A percentile compares a stretch with the other conserved stretches of the same genome.
Conservation (phyloP, 2,329 filamentous ascomycete genomes). For the Periconia macrospinosa region DNA sequence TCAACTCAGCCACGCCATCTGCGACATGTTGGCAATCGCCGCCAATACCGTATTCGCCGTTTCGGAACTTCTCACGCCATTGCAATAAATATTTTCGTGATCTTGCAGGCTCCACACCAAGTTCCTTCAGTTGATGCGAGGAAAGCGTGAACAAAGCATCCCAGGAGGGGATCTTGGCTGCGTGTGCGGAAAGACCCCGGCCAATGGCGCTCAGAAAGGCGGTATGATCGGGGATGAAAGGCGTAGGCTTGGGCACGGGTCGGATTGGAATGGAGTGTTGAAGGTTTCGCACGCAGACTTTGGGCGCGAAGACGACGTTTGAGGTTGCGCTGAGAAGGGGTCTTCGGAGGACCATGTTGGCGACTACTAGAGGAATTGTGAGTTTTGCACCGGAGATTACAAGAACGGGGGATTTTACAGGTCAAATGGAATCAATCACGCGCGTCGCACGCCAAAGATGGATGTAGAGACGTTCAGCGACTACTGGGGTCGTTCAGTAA, state of each 20-base stretch:
- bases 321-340: conserved; percentile 32
- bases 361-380: conserved; percentile 4
- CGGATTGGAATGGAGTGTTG: conserved; percentile 45
- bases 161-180: conserved; percentile 87
- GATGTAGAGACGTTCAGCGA: background rate
- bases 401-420: background rate
- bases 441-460: background rate
- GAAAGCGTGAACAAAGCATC: conserved; percentile 83
- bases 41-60: conserved; percentile 76
- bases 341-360: conserved; percentile 40
- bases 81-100: conserved; percentile 80
- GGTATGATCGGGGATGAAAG: conserved; percentile 79
- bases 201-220: conserved; percentile 93
- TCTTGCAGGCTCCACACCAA: conserved; percentile 85
- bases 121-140: conserved; percentile 73
- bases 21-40: conserved; percentile 76
- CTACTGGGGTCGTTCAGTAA: background rate
- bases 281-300: conserved; percentile 37
- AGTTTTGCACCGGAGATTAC: background rate
- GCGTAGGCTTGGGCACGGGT: conserved; percentile 70
- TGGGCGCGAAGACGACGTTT: conserved; percentile 26
- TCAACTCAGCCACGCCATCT: conserved; percentile 60
- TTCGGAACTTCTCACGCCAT: conserved; percentile 84
- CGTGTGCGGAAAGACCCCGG: conserved; percentile 78
- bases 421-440: conserved; percentile 3